Percentiles rank a stretch among this genome's conserved stretches.
phyloP scores from a whole-genome alignment of 441 rosid genomes.

The Populus hybrid region DNA sequence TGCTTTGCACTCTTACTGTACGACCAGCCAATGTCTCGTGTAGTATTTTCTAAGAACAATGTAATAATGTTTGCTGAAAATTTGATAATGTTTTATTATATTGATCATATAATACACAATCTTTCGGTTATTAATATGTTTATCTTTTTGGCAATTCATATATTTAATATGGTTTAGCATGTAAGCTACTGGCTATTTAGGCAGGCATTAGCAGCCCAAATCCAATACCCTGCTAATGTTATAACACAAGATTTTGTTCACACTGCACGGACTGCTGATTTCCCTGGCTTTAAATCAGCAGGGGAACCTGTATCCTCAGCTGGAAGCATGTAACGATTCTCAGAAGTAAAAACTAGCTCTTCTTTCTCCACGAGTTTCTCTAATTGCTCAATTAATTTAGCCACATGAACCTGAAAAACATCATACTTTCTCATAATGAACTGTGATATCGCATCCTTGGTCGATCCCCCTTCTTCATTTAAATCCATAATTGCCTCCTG shows the following conservation, averaged over 20 bases:
- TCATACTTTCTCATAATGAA: constrained; percentile 5
- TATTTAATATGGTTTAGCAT: too few species aligned
- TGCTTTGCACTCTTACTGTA: too few species aligned
- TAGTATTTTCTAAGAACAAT: too few species aligned
- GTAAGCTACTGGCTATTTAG: neutral
- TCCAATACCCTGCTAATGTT: neutral
- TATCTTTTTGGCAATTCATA: too few species aligned
- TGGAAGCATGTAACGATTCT: constrained; percentile 5
- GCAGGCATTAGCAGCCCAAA: neutral
- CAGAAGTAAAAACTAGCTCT: constrained; percentile 2
- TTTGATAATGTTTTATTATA: too few species aligned
- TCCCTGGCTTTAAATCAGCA: neutral
- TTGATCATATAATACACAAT: too few species aligned
- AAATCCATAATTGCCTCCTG: constrained; percentile 5
- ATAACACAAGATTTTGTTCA: neutral
- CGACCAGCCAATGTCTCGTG: too few species aligned
- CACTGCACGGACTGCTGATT: neutral
- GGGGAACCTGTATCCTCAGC: constrained; percentile 8
- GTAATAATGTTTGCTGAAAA: too few species aligned
- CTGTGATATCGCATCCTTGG: constrained; percentile 2
- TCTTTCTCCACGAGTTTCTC: neutral
- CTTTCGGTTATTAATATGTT: too few species aligned
- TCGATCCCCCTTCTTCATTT: constrained; percentile 11
- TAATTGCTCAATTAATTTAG: constrained; percentile 12
- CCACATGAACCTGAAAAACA: neutral